These are phyloP conservation scores for Plasmodium malariae DNA, from an alignment of 169 alveolate genomes.

Conservation along the genomic window DNA sequence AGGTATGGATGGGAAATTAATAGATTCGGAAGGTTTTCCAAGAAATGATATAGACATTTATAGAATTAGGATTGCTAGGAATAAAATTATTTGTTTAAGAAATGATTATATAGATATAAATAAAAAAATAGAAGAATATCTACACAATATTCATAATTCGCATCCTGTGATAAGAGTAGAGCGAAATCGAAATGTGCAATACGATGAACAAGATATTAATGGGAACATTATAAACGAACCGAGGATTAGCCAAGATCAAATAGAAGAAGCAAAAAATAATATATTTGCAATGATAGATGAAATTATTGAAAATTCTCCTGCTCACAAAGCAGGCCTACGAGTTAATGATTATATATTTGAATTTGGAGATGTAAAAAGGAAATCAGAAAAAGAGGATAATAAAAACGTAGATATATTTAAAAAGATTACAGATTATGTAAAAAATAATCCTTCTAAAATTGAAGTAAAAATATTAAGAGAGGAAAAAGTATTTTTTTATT, in stretches of 20 bases:
- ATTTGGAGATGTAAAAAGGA: slow-evolving; percentile 43
- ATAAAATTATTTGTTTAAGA: slow-evolving; percentile 79
- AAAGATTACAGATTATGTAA: slow-evolving; percentile 16
- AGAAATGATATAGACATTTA: slow-evolving; percentile 82
- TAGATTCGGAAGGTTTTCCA: slow-evolving; percentile 84
- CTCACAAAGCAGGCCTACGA: slow-evolving; percentile 54
- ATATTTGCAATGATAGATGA: slow-evolving; percentile 55
- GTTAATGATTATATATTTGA: slow-evolving; percentile 32
- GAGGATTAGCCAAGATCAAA: not conserved
- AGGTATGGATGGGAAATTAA: slow-evolving; percentile 81
- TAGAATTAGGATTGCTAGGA: slow-evolving; percentile 82
- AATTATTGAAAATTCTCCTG: slow-evolving; percentile 57
- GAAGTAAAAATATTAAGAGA: slow-evolving; percentile 54
- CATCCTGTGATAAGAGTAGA: slow-evolving; percentile 61
- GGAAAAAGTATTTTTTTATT: not conserved
- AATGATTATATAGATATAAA: slow-evolving; percentile 76
- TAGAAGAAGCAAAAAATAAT: slow-evolving; percentile 43
- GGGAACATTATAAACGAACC: not conserved
- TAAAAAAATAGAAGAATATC: slow-evolving; percentile 55
- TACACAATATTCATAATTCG: slow-evolving; percentile 44
- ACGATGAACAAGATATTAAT: not conserved
- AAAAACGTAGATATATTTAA: slow-evolving; percentile 6
- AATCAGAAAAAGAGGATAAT: not conserved
- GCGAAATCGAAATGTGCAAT: slow-evolving; percentile 3
- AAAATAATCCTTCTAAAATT: slow-evolving; percentile 28